Evolutionary conservation across 2,329 filamentous ascomycete genomes (phyloP), one percentile per base, ranked within the genome.

Genomic region (Aspergillus japonicus): DNA sequence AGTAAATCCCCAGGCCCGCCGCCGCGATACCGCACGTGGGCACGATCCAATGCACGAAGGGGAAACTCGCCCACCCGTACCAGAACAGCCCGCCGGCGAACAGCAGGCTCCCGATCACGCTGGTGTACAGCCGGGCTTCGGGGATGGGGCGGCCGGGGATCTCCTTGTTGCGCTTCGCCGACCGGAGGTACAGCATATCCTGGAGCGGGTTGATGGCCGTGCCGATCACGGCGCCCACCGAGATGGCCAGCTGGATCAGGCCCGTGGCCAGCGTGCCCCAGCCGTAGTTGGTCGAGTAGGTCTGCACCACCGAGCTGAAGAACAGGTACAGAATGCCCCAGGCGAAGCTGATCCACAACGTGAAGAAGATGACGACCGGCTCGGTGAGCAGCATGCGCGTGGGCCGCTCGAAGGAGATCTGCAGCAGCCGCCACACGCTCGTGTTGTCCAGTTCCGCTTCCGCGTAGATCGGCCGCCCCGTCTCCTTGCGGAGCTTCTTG

Each of bases 241-340:
- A 77, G 50, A 79, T 76, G 1, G 78, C 75, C 4, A 80, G 71
- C 47, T 78, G 75, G n/a, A 79, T 67, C 0, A 76, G 62, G 0
- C 77, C 76, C 0, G 75, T 79, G 14, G 73, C 67, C 24, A 74
- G 62, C 6, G 64, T 70, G 7, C 63, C 62, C 62, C 75, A 78
- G 53, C 68, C 69, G 60, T 79, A 78, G 52, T 73, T 76, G 11
- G 67, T 51, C 47, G 66, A 69, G 62, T 77, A 80, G 0, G 76
- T 78, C 56, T 78, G 76, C 0, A 73, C 71, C 1, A 80, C 74
- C 8, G 70, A 74, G 29, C 68, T 71, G 62, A 78, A 78, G 69
- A 78, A 79, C 0, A 79, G 68, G 61, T 75, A 80, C 0, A 80
- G 64, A 24, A 79, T 78, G 1, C 77, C 77, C 76, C 76, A 79